These are phyloP conservation scores for Talaromyces sp. DNA, from an alignment of 2,329 filamentous ascomycete species.

Conservation along the genomic window DNA sequence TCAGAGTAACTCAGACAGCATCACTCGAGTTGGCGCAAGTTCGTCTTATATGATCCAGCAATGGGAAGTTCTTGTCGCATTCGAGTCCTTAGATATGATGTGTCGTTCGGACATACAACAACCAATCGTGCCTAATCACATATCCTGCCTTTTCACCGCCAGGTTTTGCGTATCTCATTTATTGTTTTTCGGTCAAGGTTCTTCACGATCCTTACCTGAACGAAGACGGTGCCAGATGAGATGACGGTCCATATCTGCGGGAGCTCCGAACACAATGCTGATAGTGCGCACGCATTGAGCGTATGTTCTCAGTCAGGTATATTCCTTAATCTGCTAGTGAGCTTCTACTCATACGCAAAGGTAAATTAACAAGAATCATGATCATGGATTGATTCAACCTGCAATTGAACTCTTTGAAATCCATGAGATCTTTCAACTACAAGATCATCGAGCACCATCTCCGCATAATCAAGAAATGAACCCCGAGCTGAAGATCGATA, in stretches of 20 bases:
- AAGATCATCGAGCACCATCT: neutral
- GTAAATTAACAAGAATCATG: neutral
- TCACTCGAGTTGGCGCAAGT: slow-evolving; percentile 1
- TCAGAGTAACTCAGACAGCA: slow-evolving; percentile 4
- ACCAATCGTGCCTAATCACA: slow-evolving; percentile 1
- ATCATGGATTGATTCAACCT: neutral
- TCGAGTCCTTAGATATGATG: slow-evolving; percentile 3
- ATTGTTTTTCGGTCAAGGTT: neutral
- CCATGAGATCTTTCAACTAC: slow-evolving; percentile 4
- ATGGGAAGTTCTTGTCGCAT: neutral
- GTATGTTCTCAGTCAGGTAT: neutral
- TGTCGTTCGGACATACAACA: neutral
- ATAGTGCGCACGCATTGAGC: slow-evolving; percentile 2
- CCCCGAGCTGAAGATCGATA: neutral
- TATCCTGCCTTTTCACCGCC: slow-evolving; percentile 10
- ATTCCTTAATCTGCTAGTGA: neutral
- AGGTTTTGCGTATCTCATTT: neutral
- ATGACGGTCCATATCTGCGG: slow-evolving; percentile 8
- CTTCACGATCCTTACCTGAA: neutral
- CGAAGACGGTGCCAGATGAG: slow-evolving; percentile 6
- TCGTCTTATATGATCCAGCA: slow-evolving; percentile 4
- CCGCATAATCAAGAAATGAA: neutral
- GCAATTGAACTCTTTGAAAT: slow-evolving; percentile 1
- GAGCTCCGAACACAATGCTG: slow-evolving; percentile 6
- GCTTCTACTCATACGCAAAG: neutral